phyloP scores from a whole-genome alignment of 305 asterid genomes.

The Fraxinus albicans region DNA sequence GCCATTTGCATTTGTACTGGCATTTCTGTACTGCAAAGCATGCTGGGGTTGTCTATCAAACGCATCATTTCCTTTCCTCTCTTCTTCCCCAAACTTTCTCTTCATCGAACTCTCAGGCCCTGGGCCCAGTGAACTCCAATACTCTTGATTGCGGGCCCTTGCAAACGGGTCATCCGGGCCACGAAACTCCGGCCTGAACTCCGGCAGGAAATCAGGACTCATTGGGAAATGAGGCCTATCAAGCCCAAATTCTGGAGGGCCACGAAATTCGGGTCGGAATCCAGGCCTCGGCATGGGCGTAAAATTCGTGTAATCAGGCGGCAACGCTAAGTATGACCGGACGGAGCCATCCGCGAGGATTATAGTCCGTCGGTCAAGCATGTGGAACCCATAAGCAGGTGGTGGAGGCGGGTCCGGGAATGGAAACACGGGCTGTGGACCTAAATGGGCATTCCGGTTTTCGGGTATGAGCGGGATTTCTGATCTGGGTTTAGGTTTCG shows the following conservation, averaged over 20 bases:
- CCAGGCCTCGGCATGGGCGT: slow-evolving; percentile 37
- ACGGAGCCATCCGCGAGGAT: slow-evolving; percentile 81
- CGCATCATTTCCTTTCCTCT: slow-evolving; percentile 61
- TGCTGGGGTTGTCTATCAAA: slow-evolving; percentile 88
- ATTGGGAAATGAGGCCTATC: slow-evolving; percentile 56
- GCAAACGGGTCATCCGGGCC: slow-evolving; percentile 35
- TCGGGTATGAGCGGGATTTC: slow-evolving; percentile 49
- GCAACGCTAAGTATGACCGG: slow-evolving; percentile 87
- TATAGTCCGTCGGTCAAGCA: slow-evolving; percentile 84
- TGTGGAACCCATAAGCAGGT: slow-evolving; percentile 85
- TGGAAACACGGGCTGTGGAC: slow-evolving; percentile 55
- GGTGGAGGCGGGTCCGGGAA: slow-evolving; percentile 79
- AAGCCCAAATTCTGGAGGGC: slow-evolving; percentile 45
- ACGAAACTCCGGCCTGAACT: slow-evolving; percentile 28
- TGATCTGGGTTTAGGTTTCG: slow-evolving; percentile 39
- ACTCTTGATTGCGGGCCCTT: slow-evolving; percentile 46
- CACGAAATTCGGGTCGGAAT: slow-evolving; percentile 40
- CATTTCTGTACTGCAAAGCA: slow-evolving; percentile 79
- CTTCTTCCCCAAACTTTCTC: slow-evolving; percentile 77
- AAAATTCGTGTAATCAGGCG: slow-evolving; percentile 72
- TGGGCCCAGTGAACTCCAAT: slow-evolving; percentile 37
- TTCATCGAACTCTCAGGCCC: slow-evolving; percentile 50
- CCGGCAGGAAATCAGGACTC: slow-evolving; percentile 53
- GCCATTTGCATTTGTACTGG: slow-evolving; percentile 32
- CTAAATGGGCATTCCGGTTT: slow-evolving; percentile 34